Conservation (phyloP, 2,329 filamentous ascomycete genomes). For the Alternaria longipes region DNA sequence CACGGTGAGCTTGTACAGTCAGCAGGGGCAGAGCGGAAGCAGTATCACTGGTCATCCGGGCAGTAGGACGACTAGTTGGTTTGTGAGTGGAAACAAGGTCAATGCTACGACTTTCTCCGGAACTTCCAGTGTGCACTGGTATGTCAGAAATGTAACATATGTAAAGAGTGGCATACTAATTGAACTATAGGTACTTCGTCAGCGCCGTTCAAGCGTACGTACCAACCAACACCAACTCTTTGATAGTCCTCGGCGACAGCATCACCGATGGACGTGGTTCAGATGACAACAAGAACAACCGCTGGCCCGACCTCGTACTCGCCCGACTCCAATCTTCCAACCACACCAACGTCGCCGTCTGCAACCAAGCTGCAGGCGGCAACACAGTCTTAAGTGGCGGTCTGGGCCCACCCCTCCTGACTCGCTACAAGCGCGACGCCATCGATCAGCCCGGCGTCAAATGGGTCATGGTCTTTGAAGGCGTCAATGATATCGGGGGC, state of each 20-base stretch:
- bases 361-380: constrained; percentile 73
- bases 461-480: constrained; percentile 73
- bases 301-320: constrained; percentile 49
- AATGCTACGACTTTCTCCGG: constrained; percentile 51
- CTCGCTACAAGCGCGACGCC: constrained; percentile 70
- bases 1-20: constrained; percentile 66
- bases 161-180: too few relatives aligned
- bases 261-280: constrained; percentile 71
- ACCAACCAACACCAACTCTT: constrained; percentile 54
- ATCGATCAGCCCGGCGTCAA: constrained; percentile 65
- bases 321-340: constrained; percentile 56
- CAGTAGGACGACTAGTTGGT: constrained; percentile 69
- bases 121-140: constrained; percentile 15
- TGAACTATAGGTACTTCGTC: constrained; percentile 60
- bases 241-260: constrained; percentile 69
- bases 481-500: constrained; percentile 71
- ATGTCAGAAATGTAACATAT: too few relatives aligned
- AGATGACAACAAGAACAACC: constrained; percentile 25
- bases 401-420: constrained; percentile 68
- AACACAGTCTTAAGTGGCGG: constrained; percentile 71
- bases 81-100: constrained; percentile 15
- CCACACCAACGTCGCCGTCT: constrained; percentile 63
- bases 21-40: constrained; percentile 64
- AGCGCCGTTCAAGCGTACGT: constrained; percentile 65
- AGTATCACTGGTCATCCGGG: constrained; percentile 72